Evolutionary conservation across 2,329 filamentous ascomycete genomes (phyloP), one percentile per base, ranked within the genome.

Genomic region (Exutisphaerella laricina): DNA sequence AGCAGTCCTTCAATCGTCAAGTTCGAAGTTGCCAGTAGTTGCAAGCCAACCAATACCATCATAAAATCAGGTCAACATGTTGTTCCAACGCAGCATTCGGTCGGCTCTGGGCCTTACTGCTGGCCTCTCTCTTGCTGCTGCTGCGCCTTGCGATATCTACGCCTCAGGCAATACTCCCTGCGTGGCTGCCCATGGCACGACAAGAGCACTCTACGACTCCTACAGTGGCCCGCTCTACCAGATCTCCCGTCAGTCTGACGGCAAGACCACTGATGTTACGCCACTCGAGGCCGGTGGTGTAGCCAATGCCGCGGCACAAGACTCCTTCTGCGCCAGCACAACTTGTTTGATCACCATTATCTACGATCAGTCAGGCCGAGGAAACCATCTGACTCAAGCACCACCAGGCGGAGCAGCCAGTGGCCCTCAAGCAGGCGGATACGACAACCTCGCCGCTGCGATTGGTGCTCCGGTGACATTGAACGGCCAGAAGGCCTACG

Each of bases 151-250:
- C 53, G 79, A 83, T 48, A 70, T 82, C 48, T 83, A 82, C 62
- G 57, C 70, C 1, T 67, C 70, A 0, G 78, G 76, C 1, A 70
- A 70, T 38, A 80, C 77, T 1, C 76, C 78, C n/a, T 83, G 79
- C 53, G 64, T 82, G 8, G 79, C 79, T 0, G 79, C 79, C 0
- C 79, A 82, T 57, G 75, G 75, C 58, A 82, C 78, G n/a, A 82
- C 79, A 43, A 74, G 79, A 3, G 77, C 78, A 12, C 60, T 83
- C 5, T 82, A 81, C 62, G 70, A 62, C 51, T 54, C 67, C 39
- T 82, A 65, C 63, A 66, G 39, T 5, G 74, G 75, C 3, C 38
- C 73, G 0, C 72, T 82, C 1, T 82, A 83, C 59, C 77, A 82
- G 51, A 70, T 82, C 2, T 68, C 68, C 41, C 78, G 79, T 34